Percentiles rank a stretch among this genome's conserved stretches.
Evolutionary conservation across 495 filamentous ascomycete genomes (phyloP).

Genomic region (Hyaloscypha bicolor): DNA sequence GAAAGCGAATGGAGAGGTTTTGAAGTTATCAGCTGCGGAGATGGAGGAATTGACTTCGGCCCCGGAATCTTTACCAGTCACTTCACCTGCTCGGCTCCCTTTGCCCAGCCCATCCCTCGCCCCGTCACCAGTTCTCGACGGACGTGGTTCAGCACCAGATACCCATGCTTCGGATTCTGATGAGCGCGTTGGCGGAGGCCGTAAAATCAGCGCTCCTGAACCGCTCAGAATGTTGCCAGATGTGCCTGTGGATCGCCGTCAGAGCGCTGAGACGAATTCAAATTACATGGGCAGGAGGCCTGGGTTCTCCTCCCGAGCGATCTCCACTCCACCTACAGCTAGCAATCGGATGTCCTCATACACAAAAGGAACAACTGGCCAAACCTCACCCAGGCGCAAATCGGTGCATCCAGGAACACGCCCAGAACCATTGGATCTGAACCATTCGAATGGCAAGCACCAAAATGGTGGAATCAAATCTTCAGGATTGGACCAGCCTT

Average conservation of each 20-base stretch:
- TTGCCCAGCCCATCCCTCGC: conserved; percentile 17
- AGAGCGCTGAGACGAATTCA: conserved; percentile 15
- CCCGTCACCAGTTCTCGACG: conserved; percentile 26
- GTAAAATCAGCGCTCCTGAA: conserved; percentile 16
- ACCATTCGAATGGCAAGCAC: conserved; percentile 8
- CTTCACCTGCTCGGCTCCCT: conserved; percentile 20
- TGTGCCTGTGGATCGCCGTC: conserved; percentile 16
- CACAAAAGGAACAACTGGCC: conserved; percentile 23
- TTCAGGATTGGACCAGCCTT: conserved; percentile 16
- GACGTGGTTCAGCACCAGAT: conserved; percentile 10
- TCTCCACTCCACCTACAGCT: conserved; percentile 21
- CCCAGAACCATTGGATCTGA: conserved; percentile 31
- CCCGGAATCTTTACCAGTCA: conserved; percentile 52
- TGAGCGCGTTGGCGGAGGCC: not conserved
- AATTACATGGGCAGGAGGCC: conserved; percentile 13
- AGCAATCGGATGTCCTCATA: conserved; percentile 25
- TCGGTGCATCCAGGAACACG: conserved; percentile 13
- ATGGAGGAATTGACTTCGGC: conserved; percentile 59
- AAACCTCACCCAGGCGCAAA: conserved; percentile 28
- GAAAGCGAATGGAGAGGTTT: conserved; percentile 38
- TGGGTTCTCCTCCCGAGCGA: conserved; percentile 26
- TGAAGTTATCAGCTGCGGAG: conserved; percentile 54
- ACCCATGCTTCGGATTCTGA: conserved; percentile 4
- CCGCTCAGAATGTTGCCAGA: conserved; percentile 1
- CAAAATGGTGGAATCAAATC: conserved; percentile 11